Evolutionary conservation across 306 rosid genomes (phyloP).

Genomic region (Acacia acuminata): DNA sequence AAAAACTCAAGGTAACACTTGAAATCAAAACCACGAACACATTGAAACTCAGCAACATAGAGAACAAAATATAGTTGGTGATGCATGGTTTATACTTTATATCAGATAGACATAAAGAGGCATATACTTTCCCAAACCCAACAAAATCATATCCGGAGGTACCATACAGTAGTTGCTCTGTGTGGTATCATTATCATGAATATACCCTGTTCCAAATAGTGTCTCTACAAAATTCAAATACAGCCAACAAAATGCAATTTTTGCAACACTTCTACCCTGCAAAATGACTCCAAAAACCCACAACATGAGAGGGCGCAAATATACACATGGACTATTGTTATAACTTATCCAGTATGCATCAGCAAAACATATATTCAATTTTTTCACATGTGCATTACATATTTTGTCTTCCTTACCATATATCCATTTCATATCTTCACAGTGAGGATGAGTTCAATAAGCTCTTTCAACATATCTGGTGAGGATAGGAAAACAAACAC

Average conservation of each 20-base stretch:
- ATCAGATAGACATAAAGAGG: background rate
- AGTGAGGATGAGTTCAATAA: no score
- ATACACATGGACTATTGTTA: no score
- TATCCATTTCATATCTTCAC: no score
- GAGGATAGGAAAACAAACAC: no score
- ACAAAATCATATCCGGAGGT: background rate
- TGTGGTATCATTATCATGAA: background rate
- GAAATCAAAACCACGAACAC: background rate
- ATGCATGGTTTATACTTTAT: background rate
- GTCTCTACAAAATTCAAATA: background rate
- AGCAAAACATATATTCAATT: no score
- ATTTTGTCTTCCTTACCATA: no score
- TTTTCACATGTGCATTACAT: background rate
- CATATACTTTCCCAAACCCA: background rate
- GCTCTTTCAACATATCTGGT: no score
- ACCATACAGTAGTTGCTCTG: background rate
- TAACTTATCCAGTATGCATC: no score
- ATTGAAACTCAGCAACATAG: background rate
- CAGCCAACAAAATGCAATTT: background rate
- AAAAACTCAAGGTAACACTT: background rate
- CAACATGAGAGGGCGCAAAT: background rate
- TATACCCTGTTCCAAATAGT: background rate
- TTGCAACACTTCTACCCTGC: background rate
- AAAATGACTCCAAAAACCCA: background rate
- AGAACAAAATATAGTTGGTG: background rate